These are phyloP conservation scores for Canariomyces notabilis DNA, from an alignment of 2,329 filamentous ascomycete genomes.

Conservation along the genomic window DNA sequence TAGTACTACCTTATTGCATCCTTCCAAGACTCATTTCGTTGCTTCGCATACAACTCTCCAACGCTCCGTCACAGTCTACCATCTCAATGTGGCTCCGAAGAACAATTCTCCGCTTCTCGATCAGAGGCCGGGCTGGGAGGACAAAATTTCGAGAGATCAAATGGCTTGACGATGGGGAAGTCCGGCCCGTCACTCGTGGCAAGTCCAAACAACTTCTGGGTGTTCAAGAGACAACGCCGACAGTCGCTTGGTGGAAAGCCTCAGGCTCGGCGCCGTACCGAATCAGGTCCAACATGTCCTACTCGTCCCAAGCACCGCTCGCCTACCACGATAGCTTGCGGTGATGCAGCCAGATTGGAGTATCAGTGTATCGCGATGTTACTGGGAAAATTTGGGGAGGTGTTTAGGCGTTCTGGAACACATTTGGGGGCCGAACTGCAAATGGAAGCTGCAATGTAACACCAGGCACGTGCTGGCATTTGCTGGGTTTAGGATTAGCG, in stretches of 20 bases:
- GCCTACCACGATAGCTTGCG: background rate
- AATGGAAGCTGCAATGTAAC: too few species aligned
- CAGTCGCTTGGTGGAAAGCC: background rate
- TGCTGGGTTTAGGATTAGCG: too few species aligned
- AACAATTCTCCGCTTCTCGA: background rate
- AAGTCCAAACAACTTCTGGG: slow-evolving; percentile 9
- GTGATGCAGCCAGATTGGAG: too few species aligned
- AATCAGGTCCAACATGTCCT: slow-evolving; percentile 4
- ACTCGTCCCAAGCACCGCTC: slow-evolving; percentile 4
- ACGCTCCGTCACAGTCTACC: background rate
- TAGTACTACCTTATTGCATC: too few species aligned
- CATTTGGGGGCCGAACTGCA: too few species aligned
- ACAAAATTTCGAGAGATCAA: slow-evolving; percentile 3
- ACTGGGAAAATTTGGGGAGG: too few species aligned
- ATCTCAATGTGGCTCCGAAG: slow-evolving; percentile 6
- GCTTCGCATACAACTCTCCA: background rate
- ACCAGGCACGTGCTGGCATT: too few species aligned
- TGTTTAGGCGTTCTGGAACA: too few species aligned
- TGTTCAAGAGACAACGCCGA: background rate
- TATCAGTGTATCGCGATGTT: too few species aligned
- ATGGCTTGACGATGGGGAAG: slow-evolving; percentile 5
- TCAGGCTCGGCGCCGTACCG: background rate
- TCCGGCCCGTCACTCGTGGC: slow-evolving; percentile 11
- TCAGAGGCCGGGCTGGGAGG: background rate
- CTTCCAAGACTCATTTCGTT: background rate